Percentiles rank a stretch among this genome's conserved stretches.
Evolutionary conservation across 2,329 filamentous ascomycete species (phyloP).

Genomic region (Canariomyces notabilis): DNA sequence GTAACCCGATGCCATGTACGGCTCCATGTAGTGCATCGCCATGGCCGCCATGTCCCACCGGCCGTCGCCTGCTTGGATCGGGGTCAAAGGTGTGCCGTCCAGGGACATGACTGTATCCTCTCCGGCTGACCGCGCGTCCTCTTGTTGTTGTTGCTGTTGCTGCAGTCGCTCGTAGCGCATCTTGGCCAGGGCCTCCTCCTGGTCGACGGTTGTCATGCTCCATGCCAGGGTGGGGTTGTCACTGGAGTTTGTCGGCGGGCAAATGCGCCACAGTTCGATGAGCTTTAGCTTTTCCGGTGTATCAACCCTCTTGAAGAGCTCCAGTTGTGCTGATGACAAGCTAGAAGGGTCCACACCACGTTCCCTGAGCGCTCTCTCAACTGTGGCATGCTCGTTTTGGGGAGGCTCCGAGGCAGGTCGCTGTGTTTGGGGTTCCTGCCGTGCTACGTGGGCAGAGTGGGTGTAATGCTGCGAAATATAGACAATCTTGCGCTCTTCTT

Average conservation of each 20-base stretch:
- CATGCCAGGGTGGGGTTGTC: conserved; percentile 51
- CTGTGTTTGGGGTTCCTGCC: conserved; percentile 36
- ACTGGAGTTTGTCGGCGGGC: conserved; percentile 57
- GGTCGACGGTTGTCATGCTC: conserved; percentile 49
- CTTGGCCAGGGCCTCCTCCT: conserved; percentile 55
- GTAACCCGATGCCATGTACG: conserved; percentile 82
- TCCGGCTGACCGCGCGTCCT: too few species aligned
- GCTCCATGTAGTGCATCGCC: conserved; percentile 54
- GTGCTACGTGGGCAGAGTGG: conserved; percentile 64
- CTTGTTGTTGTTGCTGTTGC: conserved; percentile 37
- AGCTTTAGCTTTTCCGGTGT: conserved; percentile 67
- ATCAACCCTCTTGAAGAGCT: conserved; percentile 73
- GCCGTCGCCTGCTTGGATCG: conserved; percentile 48
- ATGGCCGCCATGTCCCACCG: conserved; percentile 39
- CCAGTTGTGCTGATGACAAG: conserved; percentile 69
- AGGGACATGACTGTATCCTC: conserved; percentile 41
- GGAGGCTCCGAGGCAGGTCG: conserved; percentile 48
- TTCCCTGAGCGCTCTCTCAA: conserved; percentile 55
- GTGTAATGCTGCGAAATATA: conserved; percentile 84
- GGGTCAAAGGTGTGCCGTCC: conserved; percentile 47
- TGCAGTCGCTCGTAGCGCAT: conserved; percentile 55
- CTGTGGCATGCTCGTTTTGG: conserved; percentile 43
- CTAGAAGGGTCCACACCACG: conserved; percentile 65
- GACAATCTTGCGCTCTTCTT: conserved; percentile 44
- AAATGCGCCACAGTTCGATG: conserved; percentile 80